Conservation (phyloP, 192 early-diverging fungal genomes). For the Obelidium mucronatum region DNA sequence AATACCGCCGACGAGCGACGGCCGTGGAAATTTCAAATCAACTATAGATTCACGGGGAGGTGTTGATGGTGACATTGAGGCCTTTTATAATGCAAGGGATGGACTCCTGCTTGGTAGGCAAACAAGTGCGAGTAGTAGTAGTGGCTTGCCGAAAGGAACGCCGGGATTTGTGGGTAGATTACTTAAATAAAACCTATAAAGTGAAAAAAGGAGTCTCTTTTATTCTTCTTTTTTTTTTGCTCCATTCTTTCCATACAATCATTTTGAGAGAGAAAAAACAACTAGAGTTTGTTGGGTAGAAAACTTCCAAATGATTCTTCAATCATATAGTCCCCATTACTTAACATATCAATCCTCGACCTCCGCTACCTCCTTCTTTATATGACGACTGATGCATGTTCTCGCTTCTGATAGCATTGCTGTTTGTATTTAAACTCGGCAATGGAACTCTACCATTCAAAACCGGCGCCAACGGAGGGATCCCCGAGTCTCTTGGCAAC, state of each 20-base stretch:
- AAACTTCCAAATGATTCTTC: too few species aligned
- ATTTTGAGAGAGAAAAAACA: not conserved
- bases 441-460: not conserved
- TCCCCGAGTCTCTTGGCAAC: not conserved
- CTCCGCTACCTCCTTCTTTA: too few species aligned
- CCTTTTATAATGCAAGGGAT: slow-evolving; percentile 40
- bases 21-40: too few species aligned
- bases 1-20: not conserved
- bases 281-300: too few species aligned
- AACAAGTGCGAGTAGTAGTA: not conserved
- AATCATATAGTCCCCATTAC: too few species aligned
- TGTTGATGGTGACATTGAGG: slow-evolving; percentile 36
- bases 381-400: too few species aligned
- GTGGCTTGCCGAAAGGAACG: slow-evolving; percentile 20
- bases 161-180: slow-evolving; percentile 18
- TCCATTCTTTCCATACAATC: not conserved
- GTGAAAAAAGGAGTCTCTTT: too few species aligned
- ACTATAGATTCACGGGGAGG: too few species aligned
- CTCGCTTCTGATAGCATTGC: too few species aligned
- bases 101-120: slow-evolving; percentile 7
- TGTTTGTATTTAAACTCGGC: too few species aligned
- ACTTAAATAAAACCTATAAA: not conserved
- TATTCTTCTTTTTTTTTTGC: not conserved
- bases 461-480: not conserved
- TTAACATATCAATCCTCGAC: too few species aligned